Conservation (phyloP, 345 rosid species). For the Gossypium rotundifolium region DNA sequence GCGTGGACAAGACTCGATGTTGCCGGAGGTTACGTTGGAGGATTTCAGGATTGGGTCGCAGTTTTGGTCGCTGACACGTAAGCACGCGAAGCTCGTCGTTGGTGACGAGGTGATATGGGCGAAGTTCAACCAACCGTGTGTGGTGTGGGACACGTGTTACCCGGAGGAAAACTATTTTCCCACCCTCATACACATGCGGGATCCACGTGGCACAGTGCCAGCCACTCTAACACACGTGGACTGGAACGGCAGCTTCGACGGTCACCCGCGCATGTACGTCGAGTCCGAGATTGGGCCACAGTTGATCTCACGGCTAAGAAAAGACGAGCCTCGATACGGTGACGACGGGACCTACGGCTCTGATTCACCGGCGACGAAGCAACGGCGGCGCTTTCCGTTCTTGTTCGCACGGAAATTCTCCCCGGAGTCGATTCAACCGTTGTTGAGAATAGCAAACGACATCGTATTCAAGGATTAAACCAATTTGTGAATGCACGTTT, state of each 20-base stretch:
- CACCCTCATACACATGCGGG: conserved; percentile 57
- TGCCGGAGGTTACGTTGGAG: conserved; percentile 61
- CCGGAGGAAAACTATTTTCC: conserved; percentile 79
- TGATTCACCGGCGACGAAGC: conserved; percentile 19
- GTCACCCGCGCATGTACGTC: conserved; percentile 65
- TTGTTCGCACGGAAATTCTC: conserved; percentile 71
- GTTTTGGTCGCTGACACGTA: conserved; percentile 70
- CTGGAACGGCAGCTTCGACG: conserved; percentile 43
- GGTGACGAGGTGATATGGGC: conserved; percentile 49
- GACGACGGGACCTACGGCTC: conserved; percentile 42
- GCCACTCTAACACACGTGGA: conserved; percentile 84
- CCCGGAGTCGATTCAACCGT: conserved; percentile 24
- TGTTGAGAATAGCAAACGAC: conserved; percentile 44
- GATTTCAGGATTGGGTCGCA: conserved; percentile 82
- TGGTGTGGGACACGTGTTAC: conserved; percentile 44
- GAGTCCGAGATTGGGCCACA: conserved; percentile 46
- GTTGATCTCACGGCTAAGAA: conserved; percentile 38
- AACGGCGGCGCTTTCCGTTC: conserved; percentile 40
- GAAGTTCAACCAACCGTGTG: conserved; percentile 57
- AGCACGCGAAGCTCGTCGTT: conserved; percentile 65
- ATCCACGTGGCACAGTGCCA: conserved; percentile 51
- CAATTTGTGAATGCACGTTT: neutral
- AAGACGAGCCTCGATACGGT: conserved; percentile 45
- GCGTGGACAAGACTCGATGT: conserved; percentile 63
- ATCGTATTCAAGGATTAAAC: conserved; percentile 51